Evolutionary conservation across 306 rosid genomes (phyloP), one percentile per base, ranked within the genome.

Genomic region (Fagus crenata): DNA sequence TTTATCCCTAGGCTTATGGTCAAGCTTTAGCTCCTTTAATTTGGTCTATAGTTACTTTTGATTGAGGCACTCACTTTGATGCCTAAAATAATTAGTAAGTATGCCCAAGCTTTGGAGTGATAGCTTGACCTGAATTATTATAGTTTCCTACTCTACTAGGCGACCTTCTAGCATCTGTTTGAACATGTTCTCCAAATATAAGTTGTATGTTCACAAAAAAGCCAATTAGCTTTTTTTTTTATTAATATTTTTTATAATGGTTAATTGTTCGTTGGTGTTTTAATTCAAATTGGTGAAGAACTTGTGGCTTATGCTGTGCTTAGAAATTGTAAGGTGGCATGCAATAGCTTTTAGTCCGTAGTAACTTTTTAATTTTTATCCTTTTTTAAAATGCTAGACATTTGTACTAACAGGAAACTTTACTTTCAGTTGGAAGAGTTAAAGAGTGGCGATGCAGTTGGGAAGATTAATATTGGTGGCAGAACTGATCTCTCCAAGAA

Each of bases 401-500:
- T 17, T 56, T 65, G 72, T 54, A 68, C 67, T 84, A 72, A 84
- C 18, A 4, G 60, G 67, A 36, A 53, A 55, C 54, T 74, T 59
- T 73, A 42, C 8, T 13, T 82, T 49, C 93, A 96, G 99, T 73
- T 96, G 86, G 96, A 89, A 42, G 96, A 91, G 74, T 36, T 71
- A 72, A 86, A 87, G 55, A 84, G 28, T 36, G 85, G 75, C 40
- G 85, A 63, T 63, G 59, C 70, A 5, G 41, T 8, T 36, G 53
- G 53, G 76, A 86, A 77, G 65, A 36, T 41, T 59, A 74, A 60
- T 76, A 2, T 7, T 15, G 65, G 55, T 39, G 76, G 53, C 28
- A 22, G 28, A 22, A 22, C 28, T 3, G 78, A 54, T 63, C 49
- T 43, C 11, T 31, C 81, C 28, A 70, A 40, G 80, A 86, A 87